phyloP scores from a whole-genome alignment of 1,139 yeast genomes.

The Magnusiomyces magnusii region DNA sequence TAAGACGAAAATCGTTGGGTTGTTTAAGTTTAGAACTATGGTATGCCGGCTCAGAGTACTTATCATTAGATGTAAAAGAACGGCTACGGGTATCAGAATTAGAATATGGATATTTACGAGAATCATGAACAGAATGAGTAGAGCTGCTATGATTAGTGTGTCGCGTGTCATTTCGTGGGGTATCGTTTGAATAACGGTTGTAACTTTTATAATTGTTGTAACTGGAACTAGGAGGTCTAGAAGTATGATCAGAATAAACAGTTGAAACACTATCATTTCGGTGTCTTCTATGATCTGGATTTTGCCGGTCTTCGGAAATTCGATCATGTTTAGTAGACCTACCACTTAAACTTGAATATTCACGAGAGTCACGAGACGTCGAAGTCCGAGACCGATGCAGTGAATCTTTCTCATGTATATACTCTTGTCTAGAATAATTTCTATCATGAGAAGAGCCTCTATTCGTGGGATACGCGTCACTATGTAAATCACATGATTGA shows the following conservation, averaged over 20 bases:
- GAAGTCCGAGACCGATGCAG: not conserved
- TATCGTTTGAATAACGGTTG: not conserved
- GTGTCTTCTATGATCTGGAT: not conserved
- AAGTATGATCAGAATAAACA: not conserved
- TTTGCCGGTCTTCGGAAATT: not conserved
- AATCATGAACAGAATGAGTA: no score
- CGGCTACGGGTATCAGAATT: not conserved
- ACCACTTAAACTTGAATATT: not conserved
- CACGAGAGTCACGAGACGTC: not conserved
- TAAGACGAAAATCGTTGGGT: not conserved
- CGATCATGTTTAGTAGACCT: not conserved
- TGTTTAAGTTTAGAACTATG: not conserved
- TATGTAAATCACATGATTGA: not conserved
- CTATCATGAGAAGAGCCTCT: not conserved
- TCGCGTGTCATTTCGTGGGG: not conserved
- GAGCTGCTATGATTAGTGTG: no score
- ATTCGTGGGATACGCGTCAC: not conserved
- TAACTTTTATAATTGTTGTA: not conserved
- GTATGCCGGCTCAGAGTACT: not conserved
- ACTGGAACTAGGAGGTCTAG: not conserved
- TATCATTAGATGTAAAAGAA: not conserved
- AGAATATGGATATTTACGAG: not conserved
- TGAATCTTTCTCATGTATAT: not conserved
- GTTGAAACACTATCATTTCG: not conserved
- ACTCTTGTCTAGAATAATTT: not conserved